Evolutionary conservation across 306 rosid species (phyloP), one percentile per base, ranked within the genome.

Genomic region (Corylus heterophylla): DNA sequence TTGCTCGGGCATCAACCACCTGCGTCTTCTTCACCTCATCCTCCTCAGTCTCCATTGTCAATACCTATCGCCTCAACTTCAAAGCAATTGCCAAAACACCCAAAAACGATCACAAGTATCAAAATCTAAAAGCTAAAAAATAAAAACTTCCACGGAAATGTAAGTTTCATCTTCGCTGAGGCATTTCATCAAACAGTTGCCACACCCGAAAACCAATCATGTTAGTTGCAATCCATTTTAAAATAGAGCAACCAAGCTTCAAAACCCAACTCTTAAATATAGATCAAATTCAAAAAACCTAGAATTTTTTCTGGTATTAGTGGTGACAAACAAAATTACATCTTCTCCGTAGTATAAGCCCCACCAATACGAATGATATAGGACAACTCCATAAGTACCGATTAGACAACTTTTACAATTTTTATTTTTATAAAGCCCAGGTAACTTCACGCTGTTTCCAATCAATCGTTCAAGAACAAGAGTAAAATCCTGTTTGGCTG

Each of bases 1-100:
- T 85, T 29, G 98, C 98, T 48, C 98, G 89, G 58, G 97, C 90
- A 62, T 95, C 92, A 18, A 91, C 88, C 81, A 91, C 49, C 76
- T 49, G 94, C 4, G 59, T 47, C 74, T 86, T 86, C 76, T 89
- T 92, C 81, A 84, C 86, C 13, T 79, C 86, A 78, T 95, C 98
- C 8, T 84, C 88, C 44, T 89, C 90, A 14, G 81, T 87, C 67
- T 69, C 97, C 98, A 94, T 94, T 58, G 69, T 73, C 80, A 66
- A 76, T 73, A 59, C 31, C 2, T 58, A 25, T 71, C 54, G 35
- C 80, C 18, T 73, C 61, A 22, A 54, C 80, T 55, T 62, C 63
- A 67, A 69, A 84, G 5, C 71, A 62, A 81, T 74, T 79, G 62
- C 63, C 20, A 74, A 54, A 74, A 54, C 74, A 75, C 18, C 45